Evolutionary conservation across 192 early-diverging fungal species (phyloP).

Genomic region (Diversispora epigaea): DNA sequence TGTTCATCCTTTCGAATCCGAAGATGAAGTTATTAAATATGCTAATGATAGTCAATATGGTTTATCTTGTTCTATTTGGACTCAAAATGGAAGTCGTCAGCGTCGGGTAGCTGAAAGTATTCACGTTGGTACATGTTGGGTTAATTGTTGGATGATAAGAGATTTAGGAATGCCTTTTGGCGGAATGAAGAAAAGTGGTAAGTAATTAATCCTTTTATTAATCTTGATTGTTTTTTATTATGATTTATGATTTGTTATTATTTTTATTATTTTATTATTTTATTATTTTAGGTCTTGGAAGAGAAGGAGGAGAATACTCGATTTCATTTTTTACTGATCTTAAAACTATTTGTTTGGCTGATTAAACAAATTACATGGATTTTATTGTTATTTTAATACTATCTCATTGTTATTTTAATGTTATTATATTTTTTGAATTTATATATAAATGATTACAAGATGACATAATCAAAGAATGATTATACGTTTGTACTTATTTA

Average conservation of each 20-base stretch:
- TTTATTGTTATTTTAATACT: too few relatives aligned
- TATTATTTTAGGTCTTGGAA: conserved; percentile 47
- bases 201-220: background rate
- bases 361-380: conserved; percentile 18
- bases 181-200: conserved; percentile 63
- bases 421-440: too few relatives aligned
- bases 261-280: conserved; percentile 24
- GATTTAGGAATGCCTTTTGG: conserved; percentile 81
- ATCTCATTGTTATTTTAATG: too few relatives aligned
- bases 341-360: conserved; percentile 51
- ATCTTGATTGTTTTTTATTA: background rate
- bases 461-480: too few relatives aligned
- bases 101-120: conserved; percentile 60
- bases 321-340: conserved; percentile 68
- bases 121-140: conserved; percentile 73
- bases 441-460: too few relatives aligned
- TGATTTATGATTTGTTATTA: background rate
- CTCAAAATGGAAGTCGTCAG: conserved; percentile 59
- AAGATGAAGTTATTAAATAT: conserved; percentile 65
- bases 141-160: conserved; percentile 75
- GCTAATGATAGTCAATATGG: conserved; percentile 74
- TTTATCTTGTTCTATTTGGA: conserved; percentile 70
- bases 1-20: conserved; percentile 68
- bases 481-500: too few relatives aligned
- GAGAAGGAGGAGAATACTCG: conserved; percentile 66